Conservation (phyloP, 345 rosid genomes). For the Camelina laxa region DNA sequence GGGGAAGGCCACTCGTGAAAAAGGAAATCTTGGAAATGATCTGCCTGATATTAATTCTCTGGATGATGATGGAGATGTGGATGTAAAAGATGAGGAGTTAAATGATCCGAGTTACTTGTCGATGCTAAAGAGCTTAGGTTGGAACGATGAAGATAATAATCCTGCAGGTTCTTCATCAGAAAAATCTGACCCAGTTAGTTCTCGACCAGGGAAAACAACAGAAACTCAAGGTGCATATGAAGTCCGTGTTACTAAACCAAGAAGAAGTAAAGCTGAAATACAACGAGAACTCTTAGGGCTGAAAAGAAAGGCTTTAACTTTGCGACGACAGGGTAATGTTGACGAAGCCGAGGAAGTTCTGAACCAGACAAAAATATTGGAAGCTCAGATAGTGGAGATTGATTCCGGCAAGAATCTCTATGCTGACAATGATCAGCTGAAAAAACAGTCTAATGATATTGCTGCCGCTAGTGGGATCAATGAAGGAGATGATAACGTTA, state of each 20-base stretch:
- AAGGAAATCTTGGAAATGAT: conserved; percentile 34
- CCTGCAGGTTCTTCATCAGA: conserved; percentile 28
- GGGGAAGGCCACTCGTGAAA: conserved; percentile 26
- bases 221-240: conserved; percentile 37
- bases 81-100: conserved; percentile 75
- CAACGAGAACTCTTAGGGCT: conserved; percentile 85
- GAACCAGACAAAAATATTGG: conserved; percentile 62
- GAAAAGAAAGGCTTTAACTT: conserved; percentile 77
- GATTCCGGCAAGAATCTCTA: conserved; percentile 55
- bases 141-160: conserved; percentile 64
- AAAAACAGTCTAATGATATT: conserved; percentile 21
- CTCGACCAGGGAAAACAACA: conserved; percentile 32
- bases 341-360: conserved; percentile 81
- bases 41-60: conserved; percentile 36
- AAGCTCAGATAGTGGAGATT: conserved; percentile 62
- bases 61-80: conserved; percentile 54
- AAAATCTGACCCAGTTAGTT: conserved; percentile 39
- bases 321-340: conserved; percentile 76
- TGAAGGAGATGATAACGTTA: conserved; percentile 52
- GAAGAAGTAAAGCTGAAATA: conserved; percentile 74
- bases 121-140: conserved; percentile 61
- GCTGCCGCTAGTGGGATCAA: conserved; percentile 29
- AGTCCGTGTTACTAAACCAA: conserved; percentile 39
- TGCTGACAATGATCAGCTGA: conserved; percentile 36
- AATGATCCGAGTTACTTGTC: conserved; percentile 66